Evolutionary conservation across 495 filamentous ascomycete genomes (phyloP).

Genomic region (Aspergillus indologenus): DNA sequence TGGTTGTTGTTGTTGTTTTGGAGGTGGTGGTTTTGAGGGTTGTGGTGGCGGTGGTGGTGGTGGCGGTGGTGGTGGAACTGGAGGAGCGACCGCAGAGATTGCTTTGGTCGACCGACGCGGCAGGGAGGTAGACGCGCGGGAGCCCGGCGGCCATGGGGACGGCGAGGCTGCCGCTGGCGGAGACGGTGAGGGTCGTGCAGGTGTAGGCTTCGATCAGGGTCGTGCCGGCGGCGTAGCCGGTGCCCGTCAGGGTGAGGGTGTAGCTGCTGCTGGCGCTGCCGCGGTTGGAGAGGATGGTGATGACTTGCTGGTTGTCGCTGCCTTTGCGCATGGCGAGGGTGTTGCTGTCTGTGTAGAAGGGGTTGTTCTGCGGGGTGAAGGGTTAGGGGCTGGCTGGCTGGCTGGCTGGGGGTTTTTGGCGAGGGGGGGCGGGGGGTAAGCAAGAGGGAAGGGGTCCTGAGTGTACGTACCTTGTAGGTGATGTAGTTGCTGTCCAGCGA

Average conservation of each 20-base stretch:
- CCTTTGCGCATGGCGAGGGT: constrained; percentile 67
- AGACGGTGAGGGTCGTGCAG: constrained; percentile 38
- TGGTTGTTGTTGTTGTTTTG: constrained; percentile 29
- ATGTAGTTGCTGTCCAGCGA: constrained; percentile 42
- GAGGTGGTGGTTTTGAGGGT: constrained; percentile 22
- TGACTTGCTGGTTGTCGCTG: constrained; percentile 44
- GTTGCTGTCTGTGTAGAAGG: constrained; percentile 53
- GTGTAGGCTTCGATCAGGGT: constrained; percentile 42
- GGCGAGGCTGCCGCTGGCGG: constrained; percentile 25
- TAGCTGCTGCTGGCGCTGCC: constrained; percentile 44
- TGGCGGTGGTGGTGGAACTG: background rate
- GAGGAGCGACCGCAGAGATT: constrained; percentile 3
- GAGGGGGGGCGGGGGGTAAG: too few relatives aligned
- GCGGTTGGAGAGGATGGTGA: constrained; percentile 58
- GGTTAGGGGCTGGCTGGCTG: too few relatives aligned
- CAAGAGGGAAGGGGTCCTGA: too few relatives aligned
- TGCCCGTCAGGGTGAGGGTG: constrained; percentile 42
- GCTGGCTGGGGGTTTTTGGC: too few relatives aligned
- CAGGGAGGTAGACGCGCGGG: constrained; percentile 1
- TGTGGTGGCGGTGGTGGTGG: constrained; percentile 1
- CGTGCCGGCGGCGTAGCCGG: constrained; percentile 31
- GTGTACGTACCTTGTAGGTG: constrained; percentile 48
- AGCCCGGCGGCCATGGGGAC: constrained; percentile 27
- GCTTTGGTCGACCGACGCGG: background rate
- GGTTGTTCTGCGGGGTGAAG: constrained; percentile 35